Conservation (phyloP, 23 red algal genomes). For the Gracilaria caudata region DNA sequence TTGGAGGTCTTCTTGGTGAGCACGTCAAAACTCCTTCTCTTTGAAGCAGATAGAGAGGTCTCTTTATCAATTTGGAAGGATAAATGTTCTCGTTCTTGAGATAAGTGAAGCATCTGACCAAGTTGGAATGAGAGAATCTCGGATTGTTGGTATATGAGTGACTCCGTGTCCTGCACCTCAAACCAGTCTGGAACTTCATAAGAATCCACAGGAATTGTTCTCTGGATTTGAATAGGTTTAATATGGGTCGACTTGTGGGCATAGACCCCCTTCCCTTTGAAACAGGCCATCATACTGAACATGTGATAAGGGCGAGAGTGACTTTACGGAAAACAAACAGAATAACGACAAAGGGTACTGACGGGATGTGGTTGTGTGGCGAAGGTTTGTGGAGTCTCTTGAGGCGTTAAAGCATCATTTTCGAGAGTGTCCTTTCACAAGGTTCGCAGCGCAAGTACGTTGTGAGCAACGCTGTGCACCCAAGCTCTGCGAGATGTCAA, state of each 20-base stretch:
- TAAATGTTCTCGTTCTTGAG: conserved; percentile 29
- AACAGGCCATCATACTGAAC: conserved; percentile 33
- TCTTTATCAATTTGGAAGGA: conserved; percentile 22
- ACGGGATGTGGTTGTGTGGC: not conserved
- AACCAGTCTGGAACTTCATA: conserved; percentile 16
- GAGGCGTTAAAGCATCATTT: not conserved
- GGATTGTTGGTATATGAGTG: conserved; percentile 32
- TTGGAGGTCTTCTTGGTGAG: conserved; percentile 28
- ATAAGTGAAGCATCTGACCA: conserved; percentile 39
- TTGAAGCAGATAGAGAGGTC: not conserved
- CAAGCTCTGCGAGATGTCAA: not conserved
- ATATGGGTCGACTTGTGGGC: conserved; percentile 25
- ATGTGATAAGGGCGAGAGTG: not conserved
- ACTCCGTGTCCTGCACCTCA: conserved; percentile 24
- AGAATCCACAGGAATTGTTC: conserved; percentile 22
- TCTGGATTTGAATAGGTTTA: conserved; percentile 36
- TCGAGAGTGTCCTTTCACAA: not conserved
- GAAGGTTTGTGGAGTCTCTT: not conserved
- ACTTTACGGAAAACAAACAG: not conserved
- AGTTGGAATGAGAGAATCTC: conserved; percentile 34
- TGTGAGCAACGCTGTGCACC: not conserved
- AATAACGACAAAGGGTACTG: not conserved
- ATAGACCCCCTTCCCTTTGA: conserved; percentile 32
- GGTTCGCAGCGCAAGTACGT: not conserved
- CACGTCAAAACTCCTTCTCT: conserved; percentile 23